Conservation (phyloP, 495 filamentous ascomycete genomes). For the Penicillium argentinense region DNA sequence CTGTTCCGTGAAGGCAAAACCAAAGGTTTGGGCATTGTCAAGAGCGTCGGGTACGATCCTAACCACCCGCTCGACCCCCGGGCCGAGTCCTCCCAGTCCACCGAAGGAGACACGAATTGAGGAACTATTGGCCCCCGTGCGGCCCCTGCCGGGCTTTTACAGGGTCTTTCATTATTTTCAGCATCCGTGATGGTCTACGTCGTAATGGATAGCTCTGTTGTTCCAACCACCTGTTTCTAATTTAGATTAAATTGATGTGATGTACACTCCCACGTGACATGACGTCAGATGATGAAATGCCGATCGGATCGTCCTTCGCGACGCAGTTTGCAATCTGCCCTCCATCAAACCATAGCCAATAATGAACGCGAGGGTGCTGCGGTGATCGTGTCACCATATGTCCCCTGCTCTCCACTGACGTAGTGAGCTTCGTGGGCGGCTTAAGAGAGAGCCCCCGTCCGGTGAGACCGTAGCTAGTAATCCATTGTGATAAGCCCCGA, state of each 20-base stretch:
- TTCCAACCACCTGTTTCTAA: too few species aligned
- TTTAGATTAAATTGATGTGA: too few species aligned
- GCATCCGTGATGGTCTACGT: too few species aligned
- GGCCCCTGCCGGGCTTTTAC: too few species aligned
- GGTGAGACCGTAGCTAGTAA: too few species aligned
- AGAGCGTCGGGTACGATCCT: constrained; percentile 83
- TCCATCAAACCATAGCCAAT: too few species aligned
- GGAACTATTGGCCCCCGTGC: too few species aligned
- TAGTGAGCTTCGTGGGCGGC: constrained; percentile 11
- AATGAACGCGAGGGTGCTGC: not conserved
- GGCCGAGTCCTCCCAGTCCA: not conserved
- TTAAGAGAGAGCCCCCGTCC: too few species aligned
- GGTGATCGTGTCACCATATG: constrained; percentile 12
- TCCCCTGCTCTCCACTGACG: constrained; percentile 18
- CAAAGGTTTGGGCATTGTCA: constrained; percentile 94
- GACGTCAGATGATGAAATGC: constrained; percentile 25
- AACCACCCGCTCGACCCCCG: constrained; percentile 53
- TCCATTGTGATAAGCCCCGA: not conserved
- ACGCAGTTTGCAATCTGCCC: too few species aligned
- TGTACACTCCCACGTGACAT: constrained; percentile 25
- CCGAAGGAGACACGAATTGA: constrained; percentile 1
- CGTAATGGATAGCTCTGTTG: too few species aligned
- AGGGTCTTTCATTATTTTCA: too few species aligned
- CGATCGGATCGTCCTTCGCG: constrained; percentile 3
- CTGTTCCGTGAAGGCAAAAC: constrained; percentile 94